phyloP scores from a whole-genome alignment of 1,139 yeast genomes.

The Hemisphaericaspora xylanilytica region DNA sequence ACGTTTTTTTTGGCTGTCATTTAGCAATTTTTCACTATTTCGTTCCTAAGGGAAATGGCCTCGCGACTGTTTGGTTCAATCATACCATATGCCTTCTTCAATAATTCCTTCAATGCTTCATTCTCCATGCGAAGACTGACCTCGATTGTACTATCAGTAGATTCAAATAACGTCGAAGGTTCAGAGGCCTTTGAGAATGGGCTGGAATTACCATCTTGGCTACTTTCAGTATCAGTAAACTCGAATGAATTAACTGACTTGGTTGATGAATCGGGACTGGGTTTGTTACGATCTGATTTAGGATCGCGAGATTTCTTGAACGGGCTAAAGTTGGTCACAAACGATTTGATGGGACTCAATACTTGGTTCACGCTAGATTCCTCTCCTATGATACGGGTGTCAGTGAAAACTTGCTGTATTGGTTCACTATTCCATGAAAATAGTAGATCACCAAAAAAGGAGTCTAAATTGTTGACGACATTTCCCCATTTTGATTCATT shows the following conservation, averaged over 20 bases:
- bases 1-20: neutral
- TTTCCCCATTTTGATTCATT: conserved; percentile 56
- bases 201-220: neutral
- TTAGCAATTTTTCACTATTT: conserved; percentile 1
- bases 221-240: neutral
- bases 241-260: neutral
- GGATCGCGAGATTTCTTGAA: neutral
- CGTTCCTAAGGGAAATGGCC: conserved; percentile 1
- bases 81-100: conserved; percentile 25
- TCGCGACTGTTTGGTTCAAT: conserved; percentile 19
- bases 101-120: conserved; percentile 24
- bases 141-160: neutral
- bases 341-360: conserved; percentile 4
- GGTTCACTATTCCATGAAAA: conserved; percentile 37
- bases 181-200: neutral
- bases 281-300: neutral
- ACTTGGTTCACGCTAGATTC: neutral
- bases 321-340: conserved; percentile 1
- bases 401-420: conserved; percentile 16
- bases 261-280: conserved; percentile 1
- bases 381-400: neutral
- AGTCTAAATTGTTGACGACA: conserved; percentile 47
- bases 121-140: conserved; percentile 21
- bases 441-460: conserved; percentile 40
- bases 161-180: neutral